phyloP scores from a whole-genome alignment of 305 asterid species.

The Striga hermonthica region DNA sequence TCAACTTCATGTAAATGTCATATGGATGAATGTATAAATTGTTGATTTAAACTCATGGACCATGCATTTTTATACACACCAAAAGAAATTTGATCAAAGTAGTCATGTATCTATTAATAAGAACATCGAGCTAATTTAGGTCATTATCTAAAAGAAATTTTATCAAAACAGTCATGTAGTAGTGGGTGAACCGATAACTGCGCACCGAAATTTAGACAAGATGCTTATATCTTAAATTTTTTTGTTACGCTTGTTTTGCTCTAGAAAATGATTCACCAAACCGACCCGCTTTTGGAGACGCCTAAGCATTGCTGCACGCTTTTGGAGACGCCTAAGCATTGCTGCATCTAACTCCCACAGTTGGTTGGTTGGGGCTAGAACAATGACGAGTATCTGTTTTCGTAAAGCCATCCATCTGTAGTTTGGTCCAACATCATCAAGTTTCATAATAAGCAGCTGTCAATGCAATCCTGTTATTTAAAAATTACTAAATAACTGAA shows the following conservation, averaged over 20 bases:
- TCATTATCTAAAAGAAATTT: too few relatives aligned
- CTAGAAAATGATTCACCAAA: slow-evolving; percentile 20
- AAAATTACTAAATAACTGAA: background rate
- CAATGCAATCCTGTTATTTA: background rate
- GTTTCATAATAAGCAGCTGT: slow-evolving; percentile 12
- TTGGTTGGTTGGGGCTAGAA: slow-evolving; percentile 95
- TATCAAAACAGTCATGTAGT: too few relatives aligned
- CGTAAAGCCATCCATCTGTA: slow-evolving; percentile 99
- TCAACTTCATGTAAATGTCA: too few relatives aligned
- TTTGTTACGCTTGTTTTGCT: background rate
- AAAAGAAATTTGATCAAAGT: too few relatives aligned
- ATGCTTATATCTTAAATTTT: background rate
- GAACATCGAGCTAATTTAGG: too few relatives aligned
- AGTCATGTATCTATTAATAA: too few relatives aligned
- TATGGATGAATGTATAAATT: too few relatives aligned
- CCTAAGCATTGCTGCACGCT: slow-evolving; percentile 98
- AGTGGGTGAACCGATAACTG: too few relatives aligned
- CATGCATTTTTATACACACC: too few relatives aligned
- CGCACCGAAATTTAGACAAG: too few relatives aligned
- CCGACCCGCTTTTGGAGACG: slow-evolving; percentile 28
- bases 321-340: slow-evolving; percentile 98
- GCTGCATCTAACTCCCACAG: slow-evolving; percentile 99
- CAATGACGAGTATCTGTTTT: slow-evolving; percentile 84
- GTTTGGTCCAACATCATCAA: slow-evolving; percentile 41
- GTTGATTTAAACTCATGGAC: too few relatives aligned